phyloP scores from a whole-genome alignment of 2,329 filamentous ascomycete species.

The Fusarium neocosmosporiellum region DNA sequence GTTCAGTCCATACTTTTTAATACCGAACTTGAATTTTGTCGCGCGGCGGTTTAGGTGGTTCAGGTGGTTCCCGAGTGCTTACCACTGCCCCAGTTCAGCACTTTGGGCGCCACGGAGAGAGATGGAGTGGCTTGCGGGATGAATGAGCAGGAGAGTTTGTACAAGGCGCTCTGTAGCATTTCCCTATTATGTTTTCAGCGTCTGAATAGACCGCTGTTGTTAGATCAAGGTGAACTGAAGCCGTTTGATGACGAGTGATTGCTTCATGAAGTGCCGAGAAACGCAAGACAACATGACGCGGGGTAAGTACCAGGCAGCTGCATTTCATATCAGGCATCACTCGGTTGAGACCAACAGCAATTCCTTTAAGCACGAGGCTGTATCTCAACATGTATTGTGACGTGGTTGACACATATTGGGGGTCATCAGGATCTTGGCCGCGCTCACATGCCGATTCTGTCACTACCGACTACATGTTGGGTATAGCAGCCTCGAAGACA shows the following conservation, averaged over 20 bases:
- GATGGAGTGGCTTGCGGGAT: slow-evolving; percentile 39
- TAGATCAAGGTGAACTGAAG: slow-evolving; percentile 22
- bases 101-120: slow-evolving; percentile 26
- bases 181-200: slow-evolving; percentile 36
- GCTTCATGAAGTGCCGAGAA: neutral
- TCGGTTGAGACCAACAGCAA: neutral
- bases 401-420: neutral
- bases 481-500: neutral
- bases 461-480: neutral
- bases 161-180: slow-evolving; percentile 43
- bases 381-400: neutral
- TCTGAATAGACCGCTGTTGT: slow-evolving; percentile 46
- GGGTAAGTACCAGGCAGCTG: neutral
- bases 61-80: slow-evolving; percentile 28
- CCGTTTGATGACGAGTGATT: slow-evolving; percentile 1
- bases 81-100: slow-evolving; percentile 30
- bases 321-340: neutral
- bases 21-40: slow-evolving; percentile 48
- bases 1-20: slow-evolving; percentile 51
- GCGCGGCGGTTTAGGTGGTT: slow-evolving; percentile 34
- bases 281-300: neutral
- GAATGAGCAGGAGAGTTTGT: slow-evolving; percentile 37
- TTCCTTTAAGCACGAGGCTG: neutral
- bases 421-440: neutral
- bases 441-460: neutral